Percentiles rank a stretch among this genome's conserved stretches.
Evolutionary conservation across 1,284 basidiomycete genomes (phyloP).

Genomic region (Puccinia triticina): DNA sequence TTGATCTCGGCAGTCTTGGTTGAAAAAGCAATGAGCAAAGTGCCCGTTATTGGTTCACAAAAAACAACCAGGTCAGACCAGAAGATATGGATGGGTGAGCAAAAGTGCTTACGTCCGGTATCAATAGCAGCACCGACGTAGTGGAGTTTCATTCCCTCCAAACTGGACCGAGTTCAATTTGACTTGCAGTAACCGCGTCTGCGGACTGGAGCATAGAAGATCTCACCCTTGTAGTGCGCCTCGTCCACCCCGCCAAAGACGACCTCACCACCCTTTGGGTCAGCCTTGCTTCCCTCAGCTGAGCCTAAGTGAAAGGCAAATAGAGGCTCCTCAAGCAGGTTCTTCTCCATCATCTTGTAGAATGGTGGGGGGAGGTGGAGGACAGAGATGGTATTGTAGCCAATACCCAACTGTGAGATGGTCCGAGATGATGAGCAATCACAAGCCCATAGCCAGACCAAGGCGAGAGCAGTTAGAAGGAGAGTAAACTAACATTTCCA

Average conservation of each 20-base stretch:
- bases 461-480: not conserved
- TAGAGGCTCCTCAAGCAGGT: constrained; percentile 79
- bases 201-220: constrained; percentile 86
- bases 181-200: constrained; percentile 91
- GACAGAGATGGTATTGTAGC: constrained; percentile 93
- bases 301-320: constrained; percentile 93
- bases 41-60: constrained; percentile 69
- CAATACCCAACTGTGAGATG: constrained; percentile 82
- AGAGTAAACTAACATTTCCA: not conserved
- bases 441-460: constrained; percentile 41
- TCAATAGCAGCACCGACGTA: constrained; percentile 85
- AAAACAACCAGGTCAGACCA: not conserved
- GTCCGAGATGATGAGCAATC: constrained; percentile 20
- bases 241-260: constrained; percentile 89
- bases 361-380: constrained; percentile 92
- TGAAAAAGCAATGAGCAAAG: constrained; percentile 86
- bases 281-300: constrained; percentile 71
- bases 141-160: constrained; percentile 75
- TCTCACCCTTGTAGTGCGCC: constrained; percentile 76
- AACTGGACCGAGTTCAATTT: constrained; percentile 62
- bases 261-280: constrained; percentile 75
- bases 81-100: constrained; percentile 24
- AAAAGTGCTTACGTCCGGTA: constrained; percentile 70
- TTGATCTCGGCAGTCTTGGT: constrained; percentile 96
- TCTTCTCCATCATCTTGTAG: constrained; percentile 87